Evolutionary conservation across 129 eudicot species (phyloP), one percentile per base, ranked within the genome.

Genomic region (Escallonia rubra): DNA sequence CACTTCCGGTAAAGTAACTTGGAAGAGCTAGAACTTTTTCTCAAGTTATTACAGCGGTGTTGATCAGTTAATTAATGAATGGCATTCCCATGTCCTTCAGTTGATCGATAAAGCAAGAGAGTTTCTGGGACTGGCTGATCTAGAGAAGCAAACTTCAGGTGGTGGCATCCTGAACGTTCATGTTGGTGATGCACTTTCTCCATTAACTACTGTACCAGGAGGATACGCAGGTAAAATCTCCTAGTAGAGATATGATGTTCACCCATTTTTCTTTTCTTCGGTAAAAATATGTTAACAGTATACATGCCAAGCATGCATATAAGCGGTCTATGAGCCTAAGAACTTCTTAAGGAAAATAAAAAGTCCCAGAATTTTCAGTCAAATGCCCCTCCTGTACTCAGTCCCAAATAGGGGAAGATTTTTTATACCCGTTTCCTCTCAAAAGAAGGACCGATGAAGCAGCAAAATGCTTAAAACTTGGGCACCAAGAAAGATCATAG

Each of bases 171-270:
- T 94, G 70, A 75, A 75, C 47, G 82, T 89, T 62, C 79, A 66
- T 65, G 70, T 94, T 63, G 99, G 97, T 64, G 99, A 94, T 77
- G 99, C 87, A 4, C 81, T 94, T 68, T 81, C 93, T 63, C 53
- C 84, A 44, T 72, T 81, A n/a, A 80, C 61, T 47, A 51, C 80
- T 50, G 11, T 86, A 68, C 73, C 82, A 9, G 96, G 96, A 60
- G 97, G 99, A 41, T 94, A 86, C 81, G 88, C 99, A 74, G 97
- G 97, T 87, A 76, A 76, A 16, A 14, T 72, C 61, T 15, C 50
- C 6, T 44, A 47, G 3, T 63, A 44, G 15, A 58, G 47, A 15
- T 45, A 47, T 48, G 5, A 10, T 47, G 16, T 68, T 23, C 47
- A 16, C 12, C 34, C 43, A 11, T 10, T 13, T 3, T 8, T 11